phyloP scores from a whole-genome alignment of 140 eudicot genomes.

The Flaveria floridana region DNA sequence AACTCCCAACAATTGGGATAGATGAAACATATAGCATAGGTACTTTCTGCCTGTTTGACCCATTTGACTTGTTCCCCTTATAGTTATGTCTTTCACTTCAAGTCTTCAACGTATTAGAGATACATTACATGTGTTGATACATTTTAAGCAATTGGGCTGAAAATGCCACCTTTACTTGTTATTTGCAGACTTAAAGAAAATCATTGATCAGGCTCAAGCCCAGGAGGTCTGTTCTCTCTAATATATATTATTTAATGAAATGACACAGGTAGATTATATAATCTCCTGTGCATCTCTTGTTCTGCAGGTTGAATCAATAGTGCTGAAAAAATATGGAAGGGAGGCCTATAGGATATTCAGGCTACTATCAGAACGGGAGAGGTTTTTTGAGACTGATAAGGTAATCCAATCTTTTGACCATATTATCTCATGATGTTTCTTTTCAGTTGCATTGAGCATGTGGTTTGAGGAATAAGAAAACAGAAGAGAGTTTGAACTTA shows the following conservation, averaged over 20 bases:
- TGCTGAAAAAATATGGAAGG: constrained; percentile 71
- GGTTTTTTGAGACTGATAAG: constrained; percentile 64
- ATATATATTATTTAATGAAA: not conserved
- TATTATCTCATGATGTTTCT: not conserved
- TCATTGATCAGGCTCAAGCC: constrained; percentile 68
- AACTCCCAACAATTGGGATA: constrained; percentile 43
- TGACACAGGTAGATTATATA: not conserved
- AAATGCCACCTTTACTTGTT: constrained; percentile 10
- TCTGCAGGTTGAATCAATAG: constrained; percentile 82
- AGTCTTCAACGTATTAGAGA: not conserved
- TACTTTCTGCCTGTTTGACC: constrained; percentile 26
- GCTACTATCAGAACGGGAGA: constrained; percentile 48
- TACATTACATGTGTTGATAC: not conserved
- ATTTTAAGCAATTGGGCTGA: not conserved
- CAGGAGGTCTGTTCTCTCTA: constrained; percentile 57
- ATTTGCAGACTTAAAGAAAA: constrained; percentile 58
- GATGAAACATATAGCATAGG: constrained; percentile 74
- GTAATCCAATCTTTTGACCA: constrained; percentile 42
- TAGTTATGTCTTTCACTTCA: not conserved
- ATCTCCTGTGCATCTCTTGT: constrained; percentile 13
- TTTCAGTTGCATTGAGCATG: not conserved
- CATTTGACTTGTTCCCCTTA: not conserved
- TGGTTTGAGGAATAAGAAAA: not conserved
- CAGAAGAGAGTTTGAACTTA: not conserved
- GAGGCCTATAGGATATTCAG: constrained; percentile 91